Base-by-base conservation (phyloP, 2,329 filamentous ascomycete species). In the Colletotrichum aenigma region DNA sequence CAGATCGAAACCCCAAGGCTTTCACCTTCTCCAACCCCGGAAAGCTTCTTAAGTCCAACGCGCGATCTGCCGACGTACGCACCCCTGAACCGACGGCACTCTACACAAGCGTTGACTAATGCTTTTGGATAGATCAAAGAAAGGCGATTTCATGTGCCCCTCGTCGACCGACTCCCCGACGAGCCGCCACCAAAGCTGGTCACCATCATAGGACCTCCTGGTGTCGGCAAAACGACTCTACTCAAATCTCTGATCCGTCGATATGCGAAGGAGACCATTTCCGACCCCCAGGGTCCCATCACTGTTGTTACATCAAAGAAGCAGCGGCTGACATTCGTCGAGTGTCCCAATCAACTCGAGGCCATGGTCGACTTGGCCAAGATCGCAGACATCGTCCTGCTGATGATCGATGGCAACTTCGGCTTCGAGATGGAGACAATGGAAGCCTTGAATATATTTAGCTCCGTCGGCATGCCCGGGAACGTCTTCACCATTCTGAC, bases 351-450 rank as follows among this genome's bases (percentile, higher is more conserved):
- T 82, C 96, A 97, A 80, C 91, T 99, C 70, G 96, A 97, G 77
- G 94, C 95, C 79, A 98, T 98, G 95, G 96, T 99, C 78, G 97
- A 99, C 85, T 91, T 98, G 72, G 95, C 97, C 75, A 99, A 99
- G 86, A 95, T 99, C 58, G 97, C 97, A 21, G 97, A 99, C 84
- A 98, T 99, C 81, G 95, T 98, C 7, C 89, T 99, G 66, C 90
- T 99, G 72, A 97, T 99, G 95, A 99, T 99, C 80, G 97, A 99
- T 83, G 97, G 97, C 71, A 98, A 98, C 86, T 99, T 94, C 81
- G 97, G 97, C 16, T 99, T 99, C 82, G 97, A 99, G 86, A 99
- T 99, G 97, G 97, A 99, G 89, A 99, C 97, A 0, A 99, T 99
- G 97, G 97, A 99, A 86, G 99, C 99, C 77, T 88, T 99, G 82